Base-by-base conservation (phyloP, 1,284 basidiomycete species). In the Somion occarium region DNA sequence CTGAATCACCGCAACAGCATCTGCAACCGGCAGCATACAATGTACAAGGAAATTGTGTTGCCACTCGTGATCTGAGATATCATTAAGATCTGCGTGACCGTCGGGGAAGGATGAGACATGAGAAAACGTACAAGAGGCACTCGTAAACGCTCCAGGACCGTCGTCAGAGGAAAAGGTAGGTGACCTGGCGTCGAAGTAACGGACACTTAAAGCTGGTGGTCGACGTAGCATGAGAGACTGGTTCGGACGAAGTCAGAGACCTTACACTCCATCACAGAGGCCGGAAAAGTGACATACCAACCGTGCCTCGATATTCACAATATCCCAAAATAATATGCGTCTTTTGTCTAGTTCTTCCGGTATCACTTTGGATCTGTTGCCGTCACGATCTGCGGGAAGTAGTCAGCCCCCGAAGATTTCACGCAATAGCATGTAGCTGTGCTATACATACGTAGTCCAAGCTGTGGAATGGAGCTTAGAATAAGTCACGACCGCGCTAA, bases 291-390 rank as follows among this genome's bases (percentile, higher is more conserved):
- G 13, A 62, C 66, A 37, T 55, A 78, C 79, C 64, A 72, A 65
- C 66, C 76, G 81, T 11, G 72, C 69, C 56, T 82, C 80, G 4
- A 77, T 72, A 41, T 71, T 66, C 48, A 77, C 74, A 42, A 81
- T 65, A 60, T 79, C 78, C 82, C 82, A 85, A 55, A 83, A 79
- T 3, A 85, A 63, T 42, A 73, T 68, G 20, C 80, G 72, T 38
- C 82, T 72, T 46, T 76, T 69, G 53, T 80, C 72, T 1, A 80
- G 71, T 57, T 78, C 75, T 59, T 78, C 74, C 15, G 74, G 69
- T 25, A 75, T 73, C 30, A 83, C 66, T 12, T 74, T 76, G 71
- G 79, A 82, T 53, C 76, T 65, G 11, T 69, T 69, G 50, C 75
- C 73, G 57, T 83, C 80, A 48, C 82, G 78, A 67, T 84, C 82